phyloP scores from a whole-genome alignment of 345 rosid species.

The Nephelium lappaceum region DNA sequence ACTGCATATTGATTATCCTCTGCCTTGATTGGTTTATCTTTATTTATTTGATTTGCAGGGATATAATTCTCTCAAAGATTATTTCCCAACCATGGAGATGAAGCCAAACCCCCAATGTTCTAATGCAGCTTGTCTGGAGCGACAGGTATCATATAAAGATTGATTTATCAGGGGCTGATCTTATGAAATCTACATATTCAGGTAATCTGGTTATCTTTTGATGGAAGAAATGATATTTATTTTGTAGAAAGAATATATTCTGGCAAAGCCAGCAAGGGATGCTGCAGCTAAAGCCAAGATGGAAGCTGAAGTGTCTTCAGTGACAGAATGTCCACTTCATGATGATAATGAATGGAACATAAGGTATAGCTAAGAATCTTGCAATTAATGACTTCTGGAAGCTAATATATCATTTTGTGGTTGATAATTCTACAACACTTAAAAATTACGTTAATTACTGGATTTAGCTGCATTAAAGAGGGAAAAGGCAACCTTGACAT shows the following conservation, averaged over 20 bases:
- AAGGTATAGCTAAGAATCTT: constrained; percentile 48
- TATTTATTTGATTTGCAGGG: constrained; percentile 54
- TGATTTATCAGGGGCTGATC: constrained; percentile 6
- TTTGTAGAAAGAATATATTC: constrained; percentile 74
- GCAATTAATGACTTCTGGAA: not conserved
- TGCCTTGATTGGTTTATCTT: constrained; percentile 15
- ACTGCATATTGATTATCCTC: constrained; percentile 7
- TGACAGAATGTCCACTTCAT: constrained; percentile 64
- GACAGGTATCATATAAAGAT: constrained; percentile 64
- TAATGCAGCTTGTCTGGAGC: constrained; percentile 82
- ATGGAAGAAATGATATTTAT: constrained; percentile 9
- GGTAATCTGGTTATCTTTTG: constrained; percentile 21
- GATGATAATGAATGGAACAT: constrained; percentile 93
- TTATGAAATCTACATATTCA: constrained; percentile 13
- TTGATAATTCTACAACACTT: not conserved
- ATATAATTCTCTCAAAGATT: constrained; percentile 93
- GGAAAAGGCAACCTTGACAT: not conserved
- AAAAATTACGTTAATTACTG: not conserved
- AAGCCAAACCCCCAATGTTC: constrained; percentile 95
- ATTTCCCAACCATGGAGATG: constrained; percentile 95
- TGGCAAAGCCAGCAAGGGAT: constrained; percentile 80
- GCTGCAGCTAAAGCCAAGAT: constrained; percentile 88
- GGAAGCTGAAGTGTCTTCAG: constrained; percentile 63
- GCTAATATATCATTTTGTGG: not conserved
- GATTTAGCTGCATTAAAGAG: constrained; percentile 10